Evolutionary conservation across 2,329 filamentous ascomycete genomes (phyloP).

Genomic region (Paradendryphiella salina): DNA sequence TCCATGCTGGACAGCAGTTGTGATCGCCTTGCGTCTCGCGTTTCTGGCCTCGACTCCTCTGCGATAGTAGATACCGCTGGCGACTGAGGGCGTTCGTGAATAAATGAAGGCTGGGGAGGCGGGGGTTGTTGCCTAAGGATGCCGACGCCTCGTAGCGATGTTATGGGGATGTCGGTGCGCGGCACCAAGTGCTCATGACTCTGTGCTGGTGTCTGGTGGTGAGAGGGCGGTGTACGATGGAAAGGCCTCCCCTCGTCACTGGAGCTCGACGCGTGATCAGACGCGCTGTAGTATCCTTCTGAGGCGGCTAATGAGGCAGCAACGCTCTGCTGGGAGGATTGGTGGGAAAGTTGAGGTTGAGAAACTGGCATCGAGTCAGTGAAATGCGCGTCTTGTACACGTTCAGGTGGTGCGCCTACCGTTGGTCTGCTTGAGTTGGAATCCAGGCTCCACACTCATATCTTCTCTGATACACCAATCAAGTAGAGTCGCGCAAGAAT

Average conservation of each 20-base stretch:
- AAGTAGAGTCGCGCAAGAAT: slow-evolving; percentile 35
- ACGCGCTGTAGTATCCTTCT: slow-evolving; percentile 57
- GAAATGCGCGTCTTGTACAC: slow-evolving; percentile 5
- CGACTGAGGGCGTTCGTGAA: slow-evolving; percentile 27
- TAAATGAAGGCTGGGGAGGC: slow-evolving; percentile 12
- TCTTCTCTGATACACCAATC: slow-evolving; percentile 36
- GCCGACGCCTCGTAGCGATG: slow-evolving; percentile 39
- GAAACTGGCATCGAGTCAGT: slow-evolving; percentile 41
- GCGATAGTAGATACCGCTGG: slow-evolving; percentile 39
- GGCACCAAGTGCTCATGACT: slow-evolving; percentile 46
- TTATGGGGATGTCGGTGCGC: slow-evolving; percentile 33
- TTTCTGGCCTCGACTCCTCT: slow-evolving; percentile 37
- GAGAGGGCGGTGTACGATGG: slow-evolving; percentile 44
- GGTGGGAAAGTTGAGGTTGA: slow-evolving; percentile 47
- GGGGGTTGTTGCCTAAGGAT: slow-evolving; percentile 38
- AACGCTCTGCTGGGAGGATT: slow-evolving; percentile 52
- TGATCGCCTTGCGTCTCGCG: slow-evolving; percentile 28
- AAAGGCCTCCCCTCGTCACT: slow-evolving; percentile 39
- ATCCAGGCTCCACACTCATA: slow-evolving; percentile 45
- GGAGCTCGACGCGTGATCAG: slow-evolving; percentile 46
- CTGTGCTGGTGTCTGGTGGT: slow-evolving; percentile 38
- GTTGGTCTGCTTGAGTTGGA: slow-evolving; percentile 50
- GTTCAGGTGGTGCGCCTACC: slow-evolving; percentile 38
- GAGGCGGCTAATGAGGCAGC: slow-evolving; percentile 54
- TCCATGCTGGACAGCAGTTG: slow-evolving; percentile 35